Conservation (phyloP, 1,284 basidiomycete species). For the Lignosus rhinocerotis region DNA sequence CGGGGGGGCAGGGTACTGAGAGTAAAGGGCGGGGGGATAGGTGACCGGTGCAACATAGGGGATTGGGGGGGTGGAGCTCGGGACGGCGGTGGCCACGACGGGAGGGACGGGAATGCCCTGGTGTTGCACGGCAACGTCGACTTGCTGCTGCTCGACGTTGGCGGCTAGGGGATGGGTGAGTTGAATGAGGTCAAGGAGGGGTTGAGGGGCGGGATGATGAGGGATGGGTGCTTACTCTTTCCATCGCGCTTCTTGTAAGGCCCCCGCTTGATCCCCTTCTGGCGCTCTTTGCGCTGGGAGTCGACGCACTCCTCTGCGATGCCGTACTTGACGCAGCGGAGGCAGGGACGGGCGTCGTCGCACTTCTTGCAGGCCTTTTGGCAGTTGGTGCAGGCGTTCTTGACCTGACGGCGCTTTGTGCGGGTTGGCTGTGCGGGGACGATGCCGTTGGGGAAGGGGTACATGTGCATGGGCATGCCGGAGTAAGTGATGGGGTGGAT, state of each 20-base stretch:
- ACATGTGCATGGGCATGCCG: conserved; percentile 64
- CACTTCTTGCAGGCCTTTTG: conserved; percentile 92
- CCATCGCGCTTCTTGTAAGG: conserved; percentile 93
- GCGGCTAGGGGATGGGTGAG: conserved; percentile 50
- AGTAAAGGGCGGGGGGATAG: conserved; percentile 43
- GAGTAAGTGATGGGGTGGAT: conserved; percentile 54
- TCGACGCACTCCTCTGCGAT: conserved; percentile 78
- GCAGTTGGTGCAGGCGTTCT: conserved; percentile 88
- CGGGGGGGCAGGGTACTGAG: conserved; percentile 48
- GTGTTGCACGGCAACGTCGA: conserved; percentile 46
- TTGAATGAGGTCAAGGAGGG: conserved; percentile 3
- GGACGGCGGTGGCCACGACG: conserved; percentile 42
- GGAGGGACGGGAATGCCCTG: conserved; percentile 44
- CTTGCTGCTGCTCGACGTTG: conserved; percentile 49
- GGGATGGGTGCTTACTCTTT: conserved; percentile 57
- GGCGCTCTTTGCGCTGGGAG: conserved; percentile 81
- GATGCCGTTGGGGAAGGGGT: conserved; percentile 57
- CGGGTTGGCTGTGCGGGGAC: conserved; percentile 49
- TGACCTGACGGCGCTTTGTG: conserved; percentile 83
- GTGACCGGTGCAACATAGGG: conserved; percentile 45
- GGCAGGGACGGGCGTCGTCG: conserved; percentile 83
- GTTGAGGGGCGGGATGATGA: conserved; percentile 13
- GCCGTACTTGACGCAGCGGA: conserved; percentile 85
- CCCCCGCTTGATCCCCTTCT: conserved; percentile 84
- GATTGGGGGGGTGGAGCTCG: conserved; percentile 44